Conservation (phyloP, 768 basidiomycete species). For the Amyloporia xantha region DNA sequence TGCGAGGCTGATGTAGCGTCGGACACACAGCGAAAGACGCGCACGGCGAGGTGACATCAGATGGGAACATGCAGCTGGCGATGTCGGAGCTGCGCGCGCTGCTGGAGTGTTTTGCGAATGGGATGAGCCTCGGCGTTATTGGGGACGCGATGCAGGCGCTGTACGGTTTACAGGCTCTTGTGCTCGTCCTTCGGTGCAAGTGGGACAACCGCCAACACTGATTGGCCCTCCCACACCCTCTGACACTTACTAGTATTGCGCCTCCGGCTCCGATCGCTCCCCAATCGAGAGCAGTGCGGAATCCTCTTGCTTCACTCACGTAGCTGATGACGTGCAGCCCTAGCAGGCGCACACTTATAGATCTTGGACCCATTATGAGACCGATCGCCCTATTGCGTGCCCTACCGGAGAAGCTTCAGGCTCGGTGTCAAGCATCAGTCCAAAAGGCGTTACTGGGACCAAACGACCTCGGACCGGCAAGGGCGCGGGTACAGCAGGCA, state of each 20-base stretch:
- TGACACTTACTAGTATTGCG: too few relatives aligned
- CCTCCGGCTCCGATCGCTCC: slow-evolving; percentile 27
- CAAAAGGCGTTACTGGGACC: slow-evolving; percentile 61
- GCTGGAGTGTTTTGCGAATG: slow-evolving; percentile 88
- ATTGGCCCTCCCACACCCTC: slow-evolving; percentile 42
- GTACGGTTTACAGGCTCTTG: slow-evolving; percentile 84
- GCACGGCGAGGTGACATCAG: slow-evolving; percentile 27
- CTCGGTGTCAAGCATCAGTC: slow-evolving; percentile 48
- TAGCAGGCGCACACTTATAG: slow-evolving; percentile 38
- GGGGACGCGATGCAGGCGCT: slow-evolving; percentile 74
- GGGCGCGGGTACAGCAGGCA: too few relatives aligned
- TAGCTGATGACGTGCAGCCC: slow-evolving; percentile 41
- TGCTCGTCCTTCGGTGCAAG: slow-evolving; percentile 87
- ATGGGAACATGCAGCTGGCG: slow-evolving; percentile 50
- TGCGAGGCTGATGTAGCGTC: background rate
- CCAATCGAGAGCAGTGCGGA: slow-evolving; percentile 34
- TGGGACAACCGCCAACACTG: too few relatives aligned
- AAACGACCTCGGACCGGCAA: too few relatives aligned
- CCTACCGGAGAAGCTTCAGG: slow-evolving; percentile 39
- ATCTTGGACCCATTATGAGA: slow-evolving; percentile 56
- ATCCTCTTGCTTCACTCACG: slow-evolving; percentile 29
- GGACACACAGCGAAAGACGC: slow-evolving; percentile 13
- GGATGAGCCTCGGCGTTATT: slow-evolving; percentile 56
- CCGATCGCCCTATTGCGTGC: slow-evolving; percentile 61
- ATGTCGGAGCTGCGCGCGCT: slow-evolving; percentile 65